Conservation (phyloP, 306 rosid genomes). For the Calophaca sinica region DNA sequence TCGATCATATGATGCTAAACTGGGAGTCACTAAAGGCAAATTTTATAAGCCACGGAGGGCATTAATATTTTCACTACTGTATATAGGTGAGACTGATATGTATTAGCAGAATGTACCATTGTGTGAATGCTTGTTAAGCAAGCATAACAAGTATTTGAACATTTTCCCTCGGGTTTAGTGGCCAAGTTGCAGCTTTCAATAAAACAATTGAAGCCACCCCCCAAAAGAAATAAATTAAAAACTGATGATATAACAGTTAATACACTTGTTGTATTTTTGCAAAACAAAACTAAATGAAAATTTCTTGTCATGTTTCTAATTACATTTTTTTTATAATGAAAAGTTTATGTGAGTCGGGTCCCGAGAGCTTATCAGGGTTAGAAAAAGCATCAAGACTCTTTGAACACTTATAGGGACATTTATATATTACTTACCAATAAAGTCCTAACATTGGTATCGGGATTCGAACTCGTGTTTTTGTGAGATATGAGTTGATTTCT, state of each 20-base stretch:
- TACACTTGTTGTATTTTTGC: not conserved
- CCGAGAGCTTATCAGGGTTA: too few relatives aligned
- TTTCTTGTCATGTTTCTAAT: slow-evolving; percentile 7
- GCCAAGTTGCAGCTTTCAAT: not conserved
- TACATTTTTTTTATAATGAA: too few relatives aligned
- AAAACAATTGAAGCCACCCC: slow-evolving; percentile 16
- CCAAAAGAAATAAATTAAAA: not conserved
- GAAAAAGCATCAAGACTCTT: too few relatives aligned
- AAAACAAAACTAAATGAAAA: not conserved
- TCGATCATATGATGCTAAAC: slow-evolving; percentile 1
- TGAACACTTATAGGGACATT: too few relatives aligned
- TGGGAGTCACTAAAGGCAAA: slow-evolving; percentile 5
- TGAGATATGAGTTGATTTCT: too few relatives aligned
- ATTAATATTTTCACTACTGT: not conserved
- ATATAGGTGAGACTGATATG: not conserved
- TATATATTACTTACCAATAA: too few relatives aligned
- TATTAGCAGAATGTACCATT: not conserved
- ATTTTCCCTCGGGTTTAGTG: not conserved
- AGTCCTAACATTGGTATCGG: too few relatives aligned
- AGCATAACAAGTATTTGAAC: not conserved
- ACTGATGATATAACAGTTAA: not conserved
- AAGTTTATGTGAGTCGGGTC: too few relatives aligned
- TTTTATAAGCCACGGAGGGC: not conserved
- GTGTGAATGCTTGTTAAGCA: not conserved
- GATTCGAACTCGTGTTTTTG: too few relatives aligned